Evolutionary conservation across 176 grass and related monocot species (phyloP), one percentile per base, ranked within the genome.

Genomic region (Tuctoria greenei): DNA sequence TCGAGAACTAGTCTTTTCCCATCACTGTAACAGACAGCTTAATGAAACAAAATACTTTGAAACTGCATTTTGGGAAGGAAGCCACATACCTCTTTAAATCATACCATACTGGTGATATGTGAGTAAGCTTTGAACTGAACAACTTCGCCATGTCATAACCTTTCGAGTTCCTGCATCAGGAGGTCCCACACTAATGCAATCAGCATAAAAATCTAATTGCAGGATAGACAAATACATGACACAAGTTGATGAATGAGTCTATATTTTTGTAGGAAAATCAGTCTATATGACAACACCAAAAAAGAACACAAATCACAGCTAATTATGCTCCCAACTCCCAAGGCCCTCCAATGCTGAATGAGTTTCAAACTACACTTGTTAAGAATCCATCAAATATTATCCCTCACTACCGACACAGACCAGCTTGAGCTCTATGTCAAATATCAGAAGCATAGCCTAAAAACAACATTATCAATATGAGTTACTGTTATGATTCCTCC

Each of bases 71-170:
- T 65, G 60, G 46, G 34, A 71, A 9, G 71, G 40, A 76, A 79
- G 36, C 57, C 17, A 71, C 60, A 46, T 31, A 94, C 95, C 95
- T 98, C 77, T 98, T 98, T 69, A 98, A 86, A 64, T 98, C 86
- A 35, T 98, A 98, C 95, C 95, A 98, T 25, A 98, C 90, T 77
- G 88, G 95, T 63, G 95, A 98, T 83, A 98, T 58, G 57, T 98
- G 89, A 82, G 89, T 94, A 73, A 98, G 81, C 72, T 90, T 98
- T 20, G 72, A 23, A 38, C 64, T 73, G 76, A 92, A 98, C 26
- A 94, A 71, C 65, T 98, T 98, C 61, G 89, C 95, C 91, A 94
- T 94, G 61, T 98, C 91, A 86, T 94, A 98, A 24, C 95, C 95
- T 86, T 89, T 94, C 20, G 95, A 98, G 77, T 98, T 98, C 91